Conservation (phyloP, 2,329 filamentous ascomycete species). For the Ustilaginoidea virens region DNA sequence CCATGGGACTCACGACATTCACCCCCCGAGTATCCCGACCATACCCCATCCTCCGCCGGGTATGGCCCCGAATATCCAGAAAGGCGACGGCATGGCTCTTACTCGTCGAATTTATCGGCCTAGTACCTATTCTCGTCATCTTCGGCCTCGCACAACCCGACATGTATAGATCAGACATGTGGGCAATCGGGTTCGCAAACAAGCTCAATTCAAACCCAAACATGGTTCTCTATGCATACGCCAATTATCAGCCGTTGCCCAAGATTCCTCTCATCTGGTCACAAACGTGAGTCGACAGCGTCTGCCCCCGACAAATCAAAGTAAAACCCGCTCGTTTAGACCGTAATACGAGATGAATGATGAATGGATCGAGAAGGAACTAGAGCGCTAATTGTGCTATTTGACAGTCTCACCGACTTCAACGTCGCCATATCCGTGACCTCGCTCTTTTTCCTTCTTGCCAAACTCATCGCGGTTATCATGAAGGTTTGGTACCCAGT, state of each 20-base stretch:
- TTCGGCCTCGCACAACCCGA: constrained; percentile 62
- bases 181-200: constrained; percentile 55
- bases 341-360: not conserved
- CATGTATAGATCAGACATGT: constrained; percentile 55
- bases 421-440: constrained; percentile 65
- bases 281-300: constrained; percentile 50
- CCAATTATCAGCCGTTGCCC: constrained; percentile 50
- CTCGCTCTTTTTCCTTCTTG: constrained; percentile 59
- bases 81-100: constrained; percentile 48
- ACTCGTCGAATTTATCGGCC: constrained; percentile 47
- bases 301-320: not conserved
- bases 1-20: no score
- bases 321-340: not conserved
- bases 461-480: constrained; percentile 53
- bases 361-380: not conserved
- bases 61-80: constrained; percentile 35
- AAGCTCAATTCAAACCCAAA: constrained; percentile 61
- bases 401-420: constrained; percentile 50
- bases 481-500: constrained; percentile 58
- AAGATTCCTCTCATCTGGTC: constrained; percentile 59
- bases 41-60: constrained; percentile 42
- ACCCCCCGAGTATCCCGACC: no score
- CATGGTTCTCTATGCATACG: constrained; percentile 55
- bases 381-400: not conserved
- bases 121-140: constrained; percentile 50